A percentile compares a stretch with the other conserved stretches of the same genome.
Evolutionary conservation across 352 stramenopile species (phyloP).

Genomic region (Aphanomyces invadans): DNA sequence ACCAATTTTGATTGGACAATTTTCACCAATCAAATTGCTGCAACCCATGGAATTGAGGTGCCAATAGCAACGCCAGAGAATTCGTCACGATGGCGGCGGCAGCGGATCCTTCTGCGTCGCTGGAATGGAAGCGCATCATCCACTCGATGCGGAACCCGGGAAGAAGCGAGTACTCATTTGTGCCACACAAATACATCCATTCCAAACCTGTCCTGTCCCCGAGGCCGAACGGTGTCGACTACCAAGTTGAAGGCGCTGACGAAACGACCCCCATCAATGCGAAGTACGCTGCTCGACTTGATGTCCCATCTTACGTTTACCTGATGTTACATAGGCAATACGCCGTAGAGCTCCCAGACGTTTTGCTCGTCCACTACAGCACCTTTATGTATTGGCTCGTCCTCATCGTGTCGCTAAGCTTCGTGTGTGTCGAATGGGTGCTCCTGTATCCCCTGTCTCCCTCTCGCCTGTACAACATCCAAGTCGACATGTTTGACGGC

Average conservation of each 20-base stretch:
- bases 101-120: background rate
- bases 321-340: conserved; percentile 3
- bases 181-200: conserved; percentile 70
- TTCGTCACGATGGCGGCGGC: background rate
- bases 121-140: conserved; percentile 52
- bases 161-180: conserved; percentile 73
- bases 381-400: conserved; percentile 58
- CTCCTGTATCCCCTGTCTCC: conserved; percentile 64
- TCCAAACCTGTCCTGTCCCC: conserved; percentile 36
- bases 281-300: conserved; percentile 11
- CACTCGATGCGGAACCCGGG: conserved; percentile 51
- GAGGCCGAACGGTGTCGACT: conserved; percentile 25
- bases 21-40: background rate
- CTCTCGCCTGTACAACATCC: conserved; percentile 70
- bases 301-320: background rate
- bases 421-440: conserved; percentile 46
- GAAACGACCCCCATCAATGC: conserved; percentile 57
- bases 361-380: conserved; percentile 27
- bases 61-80: background rate
- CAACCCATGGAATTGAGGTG: background rate
- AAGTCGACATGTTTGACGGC: conserved; percentile 74
- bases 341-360: background rate
- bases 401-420: conserved; percentile 36
- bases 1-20: conserved; percentile 19
- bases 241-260: conserved; percentile 28